Evolutionary conservation across 2,329 filamentous ascomycete genomes (phyloP).

Genomic region (Teratosphaeria epicoccoides): DNA sequence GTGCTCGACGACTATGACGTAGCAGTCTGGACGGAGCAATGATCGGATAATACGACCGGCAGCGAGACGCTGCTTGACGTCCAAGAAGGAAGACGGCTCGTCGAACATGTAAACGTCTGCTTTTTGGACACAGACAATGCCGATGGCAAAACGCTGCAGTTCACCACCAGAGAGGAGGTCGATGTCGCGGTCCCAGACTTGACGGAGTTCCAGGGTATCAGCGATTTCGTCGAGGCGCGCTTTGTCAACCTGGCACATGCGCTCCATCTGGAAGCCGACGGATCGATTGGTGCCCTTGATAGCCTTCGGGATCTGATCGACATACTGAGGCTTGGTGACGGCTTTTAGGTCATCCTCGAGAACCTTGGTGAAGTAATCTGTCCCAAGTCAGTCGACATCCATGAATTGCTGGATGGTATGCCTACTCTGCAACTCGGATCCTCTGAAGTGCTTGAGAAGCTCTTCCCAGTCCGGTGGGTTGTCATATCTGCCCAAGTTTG

Average conservation of each 20-base stretch:
- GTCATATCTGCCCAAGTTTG: conserved; percentile 87
- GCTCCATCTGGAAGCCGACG: conserved; percentile 68
- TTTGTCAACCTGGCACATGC: conserved; percentile 67
- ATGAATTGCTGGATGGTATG: not conserved
- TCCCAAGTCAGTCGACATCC: conserved; percentile 10
- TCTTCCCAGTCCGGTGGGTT: conserved; percentile 99
- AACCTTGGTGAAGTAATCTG: conserved; percentile 97
- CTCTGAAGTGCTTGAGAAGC: conserved; percentile 95
- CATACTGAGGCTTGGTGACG: conserved; percentile 97
- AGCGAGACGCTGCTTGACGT: conserved; percentile 96
- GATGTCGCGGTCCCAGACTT: conserved; percentile 88
- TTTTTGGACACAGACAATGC: conserved; percentile 87
- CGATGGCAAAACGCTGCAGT: conserved; percentile 94
- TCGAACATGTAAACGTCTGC: conserved; percentile 99
- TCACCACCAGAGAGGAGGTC: conserved; percentile 89
- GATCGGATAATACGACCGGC: conserved; percentile 88
- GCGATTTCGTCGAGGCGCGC: conserved; percentile 59
- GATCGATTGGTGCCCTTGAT: conserved; percentile 66
- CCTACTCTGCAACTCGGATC: conserved; percentile 86
- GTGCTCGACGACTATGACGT: conserved; percentile 98
- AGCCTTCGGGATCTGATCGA: conserved; percentile 92
- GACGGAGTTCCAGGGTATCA: conserved; percentile 72
- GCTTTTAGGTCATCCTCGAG: conserved; percentile 95
- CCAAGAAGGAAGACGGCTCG: conserved; percentile 95
- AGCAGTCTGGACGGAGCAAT: conserved; percentile 77